Evolutionary conservation across 139 green algal species (phyloP), one percentile per base, ranked within the genome.

Genomic region (Monoraphidium neglectum): DNA sequence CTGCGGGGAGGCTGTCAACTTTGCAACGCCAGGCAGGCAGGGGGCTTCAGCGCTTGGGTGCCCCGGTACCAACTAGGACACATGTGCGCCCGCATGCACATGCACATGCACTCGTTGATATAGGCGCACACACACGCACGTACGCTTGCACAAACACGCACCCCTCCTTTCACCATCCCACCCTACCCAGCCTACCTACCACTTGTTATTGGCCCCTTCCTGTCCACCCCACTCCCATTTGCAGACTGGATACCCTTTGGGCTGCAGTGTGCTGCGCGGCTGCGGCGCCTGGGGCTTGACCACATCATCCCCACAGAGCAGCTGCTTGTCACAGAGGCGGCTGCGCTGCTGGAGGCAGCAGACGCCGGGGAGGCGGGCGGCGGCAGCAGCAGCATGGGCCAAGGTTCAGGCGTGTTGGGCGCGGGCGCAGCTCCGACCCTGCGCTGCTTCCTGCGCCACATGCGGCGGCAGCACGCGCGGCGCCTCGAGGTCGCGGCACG

Each of bases 1-100:
- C 79, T 75, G 91, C 30, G 93, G 93, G 2, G 94, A 98, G 86
- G 93, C 92, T 3, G 92, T 97, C 60, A 98, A 98, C 87, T 97
- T 98, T 76, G 89, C 81, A 8, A 88, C 88, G n/a, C n/a, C n/a
- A n/a, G n/a, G n/a, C n/a, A n/a, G n/a, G 62, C 69, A 18, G 49
- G 16, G 16, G 49, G 18, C 16, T 15, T 15, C 49, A 18, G 16
- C 16, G 49, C 54, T 86, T 15, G 18, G 18, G 16, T 59, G 16
- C 16, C 49, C 49, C 16, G 49, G 49, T 18, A 18, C 16, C 49
- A 18, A 18, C 49, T 59, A 15, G 49, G 49, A 18, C 49, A 18
- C 49, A 18, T 18, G 49, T 15, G 16, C 16, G 18, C 18, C 49
- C 49, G 15, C 49, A 15, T 18, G 16, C 49, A 59, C 49, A 18